A percentile compares a stretch with the other conserved stretches of the same genome.
These are phyloP conservation scores for Eucalyptus cloeziana DNA, from an alignment of 345 rosid species.

Conservation along the genomic window DNA sequence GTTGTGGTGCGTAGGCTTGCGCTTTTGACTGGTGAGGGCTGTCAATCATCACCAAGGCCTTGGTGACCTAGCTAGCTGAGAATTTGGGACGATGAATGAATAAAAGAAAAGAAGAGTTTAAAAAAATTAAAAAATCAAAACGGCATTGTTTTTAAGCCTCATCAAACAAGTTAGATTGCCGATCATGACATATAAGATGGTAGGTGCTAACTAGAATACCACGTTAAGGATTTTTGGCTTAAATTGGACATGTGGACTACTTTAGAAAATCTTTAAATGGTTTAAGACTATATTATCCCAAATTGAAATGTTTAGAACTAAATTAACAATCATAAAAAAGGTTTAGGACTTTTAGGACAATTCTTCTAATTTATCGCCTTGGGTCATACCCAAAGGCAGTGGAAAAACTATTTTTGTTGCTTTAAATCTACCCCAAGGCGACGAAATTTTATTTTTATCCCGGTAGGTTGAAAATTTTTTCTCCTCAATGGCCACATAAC, in stretches of 20 bases:
- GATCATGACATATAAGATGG: not conserved
- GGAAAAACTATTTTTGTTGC: not conserved
- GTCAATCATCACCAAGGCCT: not conserved
- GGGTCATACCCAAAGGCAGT: not conserved
- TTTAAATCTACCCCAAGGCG: not conserved
- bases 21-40: not conserved
- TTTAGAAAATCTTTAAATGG: not conserved
- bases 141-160: not conserved
- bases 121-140: not conserved
- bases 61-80: fast-evolving
- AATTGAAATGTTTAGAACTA: not conserved
- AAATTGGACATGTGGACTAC: not conserved
- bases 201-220: fast-evolving
- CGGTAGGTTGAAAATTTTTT: not conserved
- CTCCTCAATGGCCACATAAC: not conserved
- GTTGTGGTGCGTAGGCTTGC: fast-evolving
- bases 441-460: not conserved
- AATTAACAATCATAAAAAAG: fast-evolving
- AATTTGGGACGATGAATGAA: not conserved
- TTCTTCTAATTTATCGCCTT: not conserved
- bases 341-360: not conserved
- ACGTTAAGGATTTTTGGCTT: fast-evolving
- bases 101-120: not conserved
- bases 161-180: not conserved
- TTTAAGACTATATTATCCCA: not conserved